A percentile compares a stretch with the other conserved stretches of the same genome.
phyloP scores from a whole-genome alignment of 768 basidiomycete genomes.

The Boletus rex-veris region DNA sequence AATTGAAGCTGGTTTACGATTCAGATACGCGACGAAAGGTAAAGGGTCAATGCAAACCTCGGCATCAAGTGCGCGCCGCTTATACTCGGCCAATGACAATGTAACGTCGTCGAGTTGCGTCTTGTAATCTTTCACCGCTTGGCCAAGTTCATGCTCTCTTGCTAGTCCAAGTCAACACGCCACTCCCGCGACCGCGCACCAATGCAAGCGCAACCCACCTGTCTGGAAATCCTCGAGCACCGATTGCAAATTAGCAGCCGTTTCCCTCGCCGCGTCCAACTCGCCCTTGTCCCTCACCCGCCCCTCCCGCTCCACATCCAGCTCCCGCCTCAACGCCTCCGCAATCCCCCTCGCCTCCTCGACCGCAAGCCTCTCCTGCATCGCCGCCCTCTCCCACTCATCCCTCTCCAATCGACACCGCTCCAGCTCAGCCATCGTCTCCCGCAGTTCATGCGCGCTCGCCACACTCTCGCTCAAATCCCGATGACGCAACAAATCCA shows the following conservation, averaged over 20 bases:
- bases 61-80: conserved; percentile 80
- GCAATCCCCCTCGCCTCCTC: conserved; percentile 66
- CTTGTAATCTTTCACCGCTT: conserved; percentile 82
- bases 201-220: conserved; percentile 46
- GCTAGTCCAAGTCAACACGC: conserved; percentile 42
- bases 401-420: conserved; percentile 78
- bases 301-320: conserved; percentile 63
- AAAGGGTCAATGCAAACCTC: conserved; percentile 53
- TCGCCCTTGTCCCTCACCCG: conserved; percentile 52
- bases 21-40: conserved; percentile 1
- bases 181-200: neutral
- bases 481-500: conserved; percentile 62
- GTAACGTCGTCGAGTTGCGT: conserved; percentile 65
- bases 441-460: conserved; percentile 78
- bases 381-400: conserved; percentile 60
- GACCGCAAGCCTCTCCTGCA: conserved; percentile 62
- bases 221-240: conserved; percentile 95
- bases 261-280: conserved; percentile 68
- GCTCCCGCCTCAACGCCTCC: conserved; percentile 56
- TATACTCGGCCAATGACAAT: conserved; percentile 83
- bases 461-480: conserved; percentile 64
- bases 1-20: conserved; percentile 55
- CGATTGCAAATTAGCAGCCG: conserved; percentile 79
- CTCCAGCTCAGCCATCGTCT: conserved; percentile 84
- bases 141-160: conserved; percentile 85